Evolutionary conservation across 805 yeast genomes (phyloP).

Genomic region (Lachancea waltii): DNA sequence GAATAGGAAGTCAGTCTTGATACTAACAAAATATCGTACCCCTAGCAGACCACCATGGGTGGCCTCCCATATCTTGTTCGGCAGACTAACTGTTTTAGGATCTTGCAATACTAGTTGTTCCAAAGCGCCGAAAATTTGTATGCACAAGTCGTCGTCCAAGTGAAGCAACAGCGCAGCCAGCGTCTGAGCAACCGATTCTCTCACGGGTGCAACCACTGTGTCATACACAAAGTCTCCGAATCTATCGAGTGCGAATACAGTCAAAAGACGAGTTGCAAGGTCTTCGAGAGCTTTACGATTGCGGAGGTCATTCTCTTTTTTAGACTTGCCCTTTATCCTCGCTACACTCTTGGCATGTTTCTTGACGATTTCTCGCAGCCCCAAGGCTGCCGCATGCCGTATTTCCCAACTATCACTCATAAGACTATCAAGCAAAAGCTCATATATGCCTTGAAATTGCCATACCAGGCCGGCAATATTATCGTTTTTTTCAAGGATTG

Average conservation of each 20-base stretch:
- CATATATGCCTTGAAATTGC: conserved; percentile 94
- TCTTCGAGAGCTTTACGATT: conserved; percentile 78
- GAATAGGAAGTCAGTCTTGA: conserved; percentile 71
- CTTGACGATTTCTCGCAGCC: conserved; percentile 67
- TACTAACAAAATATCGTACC: conserved; percentile 82
- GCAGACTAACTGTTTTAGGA: conserved; percentile 33
- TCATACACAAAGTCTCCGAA: conserved; percentile 97
- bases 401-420: conserved; percentile 88
- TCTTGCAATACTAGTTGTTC: conserved; percentile 66
- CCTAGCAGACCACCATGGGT: conserved; percentile 98
- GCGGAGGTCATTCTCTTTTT: conserved; percentile 54
- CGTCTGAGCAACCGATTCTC: conserved; percentile 95
- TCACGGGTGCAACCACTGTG: conserved; percentile 95
- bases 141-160: conserved; percentile 47
- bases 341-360: conserved; percentile 86
- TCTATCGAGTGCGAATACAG: conserved; percentile 85
- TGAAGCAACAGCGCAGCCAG: conserved; percentile 83
- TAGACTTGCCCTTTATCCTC: conserved; percentile 57
- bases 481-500: conserved; percentile 62
- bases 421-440: conserved; percentile 66
- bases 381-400: conserved; percentile 93
- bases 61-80: conserved; percentile 79
- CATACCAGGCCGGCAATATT: conserved; percentile 72
- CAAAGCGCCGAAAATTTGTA: conserved; percentile 58
- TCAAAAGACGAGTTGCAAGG: conserved; percentile 74